A percentile compares a stretch with the other conserved stretches of the same genome.
Conservation (phyloP, 2,329 filamentous ascomycete genomes). For the Clathrospora elynae region DNA sequence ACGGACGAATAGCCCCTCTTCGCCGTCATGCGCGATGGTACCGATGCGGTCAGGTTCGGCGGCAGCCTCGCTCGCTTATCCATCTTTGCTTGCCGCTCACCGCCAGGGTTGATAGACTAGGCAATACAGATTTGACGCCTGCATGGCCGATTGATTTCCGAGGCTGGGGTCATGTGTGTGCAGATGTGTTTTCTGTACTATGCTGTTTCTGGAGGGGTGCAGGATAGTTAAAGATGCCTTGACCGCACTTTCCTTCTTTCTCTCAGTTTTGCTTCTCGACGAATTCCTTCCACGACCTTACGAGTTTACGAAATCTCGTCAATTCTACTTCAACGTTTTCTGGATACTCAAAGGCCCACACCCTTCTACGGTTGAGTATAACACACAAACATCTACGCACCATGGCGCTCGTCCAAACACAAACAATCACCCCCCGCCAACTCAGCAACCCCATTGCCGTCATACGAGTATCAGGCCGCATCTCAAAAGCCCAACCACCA, state of each 20-base stretch:
- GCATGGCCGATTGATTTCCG: constrained; percentile 25
- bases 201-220: constrained; percentile 21
- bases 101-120: constrained; percentile 20
- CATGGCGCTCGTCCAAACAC: constrained; percentile 36
- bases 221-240: constrained; percentile 28
- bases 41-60: constrained; percentile 27
- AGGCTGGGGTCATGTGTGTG: constrained; percentile 26
- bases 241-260: constrained; percentile 27
- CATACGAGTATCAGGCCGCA: constrained; percentile 24
- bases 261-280: constrained; percentile 5
- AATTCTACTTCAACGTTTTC: no score
- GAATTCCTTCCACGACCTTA: constrained; percentile 1
- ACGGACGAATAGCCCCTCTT: constrained; percentile 1
- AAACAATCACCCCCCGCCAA: constrained; percentile 30
- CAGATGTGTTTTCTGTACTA: constrained; percentile 26
- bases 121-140: constrained; percentile 16
- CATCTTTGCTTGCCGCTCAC: constrained; percentile 18
- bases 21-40: constrained; percentile 1
- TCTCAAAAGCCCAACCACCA: constrained; percentile 25
- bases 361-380: constrained; percentile 1
- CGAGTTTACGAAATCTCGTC: constrained; percentile 1
- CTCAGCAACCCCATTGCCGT: constrained; percentile 29
- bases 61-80: constrained; percentile 21
- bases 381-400: constrained; percentile 1
- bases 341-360: constrained; percentile 1